Evolutionary conservation across 176 grass and related monocot genomes (phyloP).

Genomic region (Zea mays): DNA sequence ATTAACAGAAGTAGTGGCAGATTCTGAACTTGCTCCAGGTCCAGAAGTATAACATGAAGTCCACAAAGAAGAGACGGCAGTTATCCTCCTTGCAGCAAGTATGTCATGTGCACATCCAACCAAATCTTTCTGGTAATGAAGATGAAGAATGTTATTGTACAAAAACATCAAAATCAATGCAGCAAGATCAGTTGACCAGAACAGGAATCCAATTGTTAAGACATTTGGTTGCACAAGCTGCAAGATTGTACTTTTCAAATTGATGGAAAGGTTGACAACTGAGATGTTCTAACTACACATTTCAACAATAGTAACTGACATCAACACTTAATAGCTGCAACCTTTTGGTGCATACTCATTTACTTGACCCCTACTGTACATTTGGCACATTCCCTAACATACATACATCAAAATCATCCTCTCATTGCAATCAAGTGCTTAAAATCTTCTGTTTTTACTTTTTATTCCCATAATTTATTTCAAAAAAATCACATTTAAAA

Average conservation of each 20-base stretch:
- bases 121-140: conserved; percentile 73
- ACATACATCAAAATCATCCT: neutral
- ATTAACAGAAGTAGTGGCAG: conserved; percentile 96
- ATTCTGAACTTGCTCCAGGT: conserved; percentile 84
- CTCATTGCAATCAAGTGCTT: neutral
- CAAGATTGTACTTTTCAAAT: neutral
- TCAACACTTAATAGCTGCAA: neutral
- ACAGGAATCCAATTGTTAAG: neutral
- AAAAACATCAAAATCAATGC: conserved; percentile 9
- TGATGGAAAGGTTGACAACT: neutral
- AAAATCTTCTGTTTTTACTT: conserved; percentile 1
- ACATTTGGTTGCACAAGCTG: neutral
- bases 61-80: conserved; percentile 43
- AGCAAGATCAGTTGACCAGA: conserved; percentile 3
- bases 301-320: neutral
- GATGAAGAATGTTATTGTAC: conserved; percentile 22
- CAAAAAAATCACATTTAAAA: neutral
- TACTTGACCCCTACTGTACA: neutral
- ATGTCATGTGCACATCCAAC: conserved; percentile 71
- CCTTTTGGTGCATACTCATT: neutral
- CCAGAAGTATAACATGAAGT: conserved; percentile 47
- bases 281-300: neutral
- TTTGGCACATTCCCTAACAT: neutral
- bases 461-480: neutral
- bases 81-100: conserved; percentile 68